A percentile compares a stretch with the other conserved stretches of the same genome.
Evolutionary conservation across 345 rosid species (phyloP).

Genomic region (Citrus trifoliata): DNA sequence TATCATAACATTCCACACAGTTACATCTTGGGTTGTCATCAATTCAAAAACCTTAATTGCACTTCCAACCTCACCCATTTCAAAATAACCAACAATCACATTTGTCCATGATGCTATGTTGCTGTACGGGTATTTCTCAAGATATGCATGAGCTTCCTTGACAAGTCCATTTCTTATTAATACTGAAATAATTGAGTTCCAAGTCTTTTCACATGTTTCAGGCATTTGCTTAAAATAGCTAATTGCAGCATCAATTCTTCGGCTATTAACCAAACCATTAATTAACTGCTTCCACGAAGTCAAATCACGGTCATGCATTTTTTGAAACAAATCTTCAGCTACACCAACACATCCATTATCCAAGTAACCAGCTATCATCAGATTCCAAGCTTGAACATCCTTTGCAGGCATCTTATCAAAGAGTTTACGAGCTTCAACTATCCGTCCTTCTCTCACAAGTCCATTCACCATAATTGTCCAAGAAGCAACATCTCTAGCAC

Average conservation of each 20-base stretch:
- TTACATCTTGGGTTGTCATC: constrained; percentile 24
- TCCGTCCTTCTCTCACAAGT: constrained; percentile 29
- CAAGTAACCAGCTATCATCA: constrained; percentile 30
- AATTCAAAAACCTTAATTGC: constrained; percentile 29
- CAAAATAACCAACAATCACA: constrained; percentile 37
- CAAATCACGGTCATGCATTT: constrained; percentile 28
- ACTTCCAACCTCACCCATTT: constrained; percentile 23
- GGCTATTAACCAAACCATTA: constrained; percentile 19
- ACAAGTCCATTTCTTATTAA: constrained; percentile 29
- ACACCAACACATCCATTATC: constrained; percentile 15
- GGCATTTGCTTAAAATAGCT: constrained; percentile 30
- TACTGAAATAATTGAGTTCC: constrained; percentile 31
- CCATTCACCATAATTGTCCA: constrained; percentile 40
- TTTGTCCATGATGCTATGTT: constrained; percentile 35
- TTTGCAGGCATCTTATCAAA: constrained; percentile 36
- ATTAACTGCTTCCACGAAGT: constrained; percentile 38
- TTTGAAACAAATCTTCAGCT: constrained; percentile 31
- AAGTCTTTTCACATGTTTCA: constrained; percentile 33
- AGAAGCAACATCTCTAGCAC: constrained; percentile 32
- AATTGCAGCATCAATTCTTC: constrained; percentile 20
- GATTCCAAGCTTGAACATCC: constrained; percentile 40
- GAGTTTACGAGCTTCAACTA: constrained; percentile 29
- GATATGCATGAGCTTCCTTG: constrained; percentile 32
- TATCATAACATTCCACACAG: constrained; percentile 40
- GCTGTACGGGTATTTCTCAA: constrained; percentile 30